Evolutionary conservation across 139 green algal genomes (phyloP).

Genomic region (Trebouxia sp.): DNA sequence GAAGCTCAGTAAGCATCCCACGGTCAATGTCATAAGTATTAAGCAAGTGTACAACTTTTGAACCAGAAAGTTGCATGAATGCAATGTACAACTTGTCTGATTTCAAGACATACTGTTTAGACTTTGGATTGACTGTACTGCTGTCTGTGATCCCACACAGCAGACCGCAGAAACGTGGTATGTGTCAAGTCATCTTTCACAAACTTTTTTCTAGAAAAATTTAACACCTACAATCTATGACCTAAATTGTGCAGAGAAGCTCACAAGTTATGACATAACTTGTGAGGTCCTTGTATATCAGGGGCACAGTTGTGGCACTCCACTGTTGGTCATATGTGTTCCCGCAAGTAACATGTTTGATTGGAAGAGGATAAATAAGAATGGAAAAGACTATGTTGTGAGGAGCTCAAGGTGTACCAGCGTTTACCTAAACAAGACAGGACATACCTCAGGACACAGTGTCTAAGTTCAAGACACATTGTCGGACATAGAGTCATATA

Average conservation of each 20-base stretch:
- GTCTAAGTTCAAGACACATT: conserved; percentile 26
- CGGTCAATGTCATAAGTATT: conserved; percentile 1
- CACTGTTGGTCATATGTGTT: conserved; percentile 20
- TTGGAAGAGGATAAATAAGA: conserved; percentile 23
- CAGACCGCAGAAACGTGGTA: conserved; percentile 23
- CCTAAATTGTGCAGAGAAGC: not conserved
- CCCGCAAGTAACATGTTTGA: conserved; percentile 19
- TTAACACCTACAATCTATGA: conserved; percentile 6
- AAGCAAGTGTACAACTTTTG: conserved; percentile 18
- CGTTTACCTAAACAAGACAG: conserved; percentile 20
- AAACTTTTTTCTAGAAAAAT: conserved; percentile 17
- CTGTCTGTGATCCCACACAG: conserved; percentile 23
- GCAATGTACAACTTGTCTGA: conserved; percentile 22
- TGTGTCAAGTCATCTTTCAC: conserved; percentile 24
- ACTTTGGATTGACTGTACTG: conserved; percentile 25
- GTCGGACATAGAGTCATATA: conserved; percentile 27
- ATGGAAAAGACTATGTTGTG: conserved; percentile 21
- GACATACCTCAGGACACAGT: conserved; percentile 18
- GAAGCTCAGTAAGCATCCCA: not conserved
- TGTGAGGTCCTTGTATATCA: conserved; percentile 22
- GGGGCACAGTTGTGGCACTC: conserved; percentile 16
- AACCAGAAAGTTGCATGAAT: conserved; percentile 15
- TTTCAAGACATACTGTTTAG: conserved; percentile 21
- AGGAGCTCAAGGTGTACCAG: conserved; percentile 18
- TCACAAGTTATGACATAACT: conserved; percentile 18